Evolutionary conservation across 768 basidiomycete genomes (phyloP).

Genomic region (Suillus hirtellus): DNA sequence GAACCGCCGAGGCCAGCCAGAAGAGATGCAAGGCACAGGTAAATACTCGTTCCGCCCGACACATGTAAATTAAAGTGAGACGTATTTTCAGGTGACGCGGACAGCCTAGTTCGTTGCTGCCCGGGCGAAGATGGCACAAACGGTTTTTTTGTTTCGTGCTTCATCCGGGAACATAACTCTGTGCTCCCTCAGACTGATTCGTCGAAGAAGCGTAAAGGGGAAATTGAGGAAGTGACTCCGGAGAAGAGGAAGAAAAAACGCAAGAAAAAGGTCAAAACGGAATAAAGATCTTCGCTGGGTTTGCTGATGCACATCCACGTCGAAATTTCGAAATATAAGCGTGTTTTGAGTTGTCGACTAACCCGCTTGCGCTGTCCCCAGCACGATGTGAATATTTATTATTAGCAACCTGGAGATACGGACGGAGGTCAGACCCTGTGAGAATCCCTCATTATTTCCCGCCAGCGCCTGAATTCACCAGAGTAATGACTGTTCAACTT

Average conservation of each 20-base stretch:
- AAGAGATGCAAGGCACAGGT: conserved; percentile 63
- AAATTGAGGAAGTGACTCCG: conserved; percentile 19
- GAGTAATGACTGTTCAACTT: not conserved
- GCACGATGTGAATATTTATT: not conserved
- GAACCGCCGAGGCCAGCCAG: conserved; percentile 74
- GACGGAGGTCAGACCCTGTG: no score
- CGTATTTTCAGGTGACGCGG: conserved; percentile 49
- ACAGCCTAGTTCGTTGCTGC: conserved; percentile 67
- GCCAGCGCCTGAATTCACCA: not conserved
- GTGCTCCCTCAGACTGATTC: not conserved
- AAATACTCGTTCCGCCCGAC: conserved; percentile 15
- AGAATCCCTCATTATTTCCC: not conserved
- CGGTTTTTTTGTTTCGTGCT: conserved; percentile 98
- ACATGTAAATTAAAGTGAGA: not conserved
- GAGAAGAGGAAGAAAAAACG: conserved; percentile 22
- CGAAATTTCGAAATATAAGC: not conserved
- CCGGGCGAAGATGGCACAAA: conserved; percentile 88
- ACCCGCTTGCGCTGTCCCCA: not conserved
- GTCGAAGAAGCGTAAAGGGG: conserved; percentile 27
- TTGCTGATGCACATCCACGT: not conserved
- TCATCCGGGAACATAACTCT: conserved; percentile 40
- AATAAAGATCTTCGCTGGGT: not conserved
- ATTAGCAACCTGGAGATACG: not conserved
- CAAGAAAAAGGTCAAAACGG: conserved; percentile 15
- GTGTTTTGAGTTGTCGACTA: not conserved